These are phyloP conservation scores for Coemansia sp. DNA, from an alignment of 192 early-diverging fungal genomes.

Conservation along the genomic window DNA sequence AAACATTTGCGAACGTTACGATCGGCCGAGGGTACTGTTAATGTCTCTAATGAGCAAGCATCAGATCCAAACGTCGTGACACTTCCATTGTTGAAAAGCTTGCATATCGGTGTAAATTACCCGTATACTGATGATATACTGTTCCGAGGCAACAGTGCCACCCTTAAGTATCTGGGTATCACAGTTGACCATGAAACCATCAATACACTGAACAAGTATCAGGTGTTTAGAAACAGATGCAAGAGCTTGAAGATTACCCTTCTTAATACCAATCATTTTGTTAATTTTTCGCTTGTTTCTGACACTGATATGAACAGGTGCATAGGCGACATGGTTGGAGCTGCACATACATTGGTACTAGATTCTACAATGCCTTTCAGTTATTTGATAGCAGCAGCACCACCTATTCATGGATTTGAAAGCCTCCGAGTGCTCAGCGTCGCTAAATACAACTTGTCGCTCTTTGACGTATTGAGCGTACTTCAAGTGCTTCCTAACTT, in stretches of 20 bases:
- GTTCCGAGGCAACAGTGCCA: not conserved
- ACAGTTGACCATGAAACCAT: not conserved
- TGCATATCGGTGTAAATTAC: not conserved
- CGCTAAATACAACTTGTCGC: not conserved
- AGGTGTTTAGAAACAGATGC: not conserved
- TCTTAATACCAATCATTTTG: not conserved
- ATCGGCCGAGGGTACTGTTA: not conserved
- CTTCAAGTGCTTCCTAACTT: not conserved
- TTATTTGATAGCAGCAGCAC: not conserved
- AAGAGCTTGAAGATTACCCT: slow-evolving; percentile 58
- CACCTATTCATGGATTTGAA: not conserved
- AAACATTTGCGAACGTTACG: no score
- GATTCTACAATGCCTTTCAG: not conserved
- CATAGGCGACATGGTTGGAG: slow-evolving; percentile 60
- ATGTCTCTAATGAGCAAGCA: not conserved
- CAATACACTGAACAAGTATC: slow-evolving; percentile 24
- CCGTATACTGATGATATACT: not conserved
- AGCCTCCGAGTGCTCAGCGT: not conserved
- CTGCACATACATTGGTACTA: not conserved
- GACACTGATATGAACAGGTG: slow-evolving; percentile 92
- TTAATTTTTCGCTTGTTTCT: slow-evolving; percentile 82
- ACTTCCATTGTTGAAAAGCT: not conserved
- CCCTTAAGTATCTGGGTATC: not conserved
- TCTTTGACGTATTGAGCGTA: not conserved
- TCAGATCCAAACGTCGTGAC: not conserved